These are phyloP conservation scores for Fusarium pilosicola DNA, from an alignment of 2,329 filamentous ascomycete genomes.

Conservation along the genomic window DNA sequence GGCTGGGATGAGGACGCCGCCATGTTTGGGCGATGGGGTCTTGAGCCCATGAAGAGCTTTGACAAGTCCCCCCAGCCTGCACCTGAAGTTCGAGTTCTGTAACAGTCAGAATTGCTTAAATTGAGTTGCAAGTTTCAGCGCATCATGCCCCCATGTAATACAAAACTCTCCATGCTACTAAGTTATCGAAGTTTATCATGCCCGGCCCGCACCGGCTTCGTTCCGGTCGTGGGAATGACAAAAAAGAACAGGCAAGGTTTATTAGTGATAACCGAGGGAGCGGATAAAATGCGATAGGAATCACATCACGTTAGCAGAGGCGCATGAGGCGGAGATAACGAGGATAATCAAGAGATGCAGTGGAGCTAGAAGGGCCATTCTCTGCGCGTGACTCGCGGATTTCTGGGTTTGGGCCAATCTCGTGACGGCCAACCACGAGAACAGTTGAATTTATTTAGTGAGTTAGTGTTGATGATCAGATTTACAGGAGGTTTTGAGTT, in stretches of 20 bases:
- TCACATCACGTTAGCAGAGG: constrained; percentile 27
- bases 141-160: not conserved
- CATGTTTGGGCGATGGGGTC: constrained; percentile 86
- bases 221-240: constrained; percentile 14
- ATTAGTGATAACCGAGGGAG: constrained; percentile 11
- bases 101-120: not conserved
- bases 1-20: constrained; percentile 88
- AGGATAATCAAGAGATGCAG: constrained; percentile 8
- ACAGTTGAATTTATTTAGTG: not conserved
- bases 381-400: constrained; percentile 23
- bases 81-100: constrained; percentile 42
- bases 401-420: constrained; percentile 12
- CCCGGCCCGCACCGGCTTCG: constrained; percentile 18
- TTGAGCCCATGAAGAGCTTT: constrained; percentile 77
- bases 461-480: not conserved
- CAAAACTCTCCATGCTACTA: not conserved
- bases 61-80: constrained; percentile 47
- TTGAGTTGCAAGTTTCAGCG: not conserved
- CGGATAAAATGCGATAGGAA: constrained; percentile 9
- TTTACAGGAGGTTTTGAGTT: not conserved
- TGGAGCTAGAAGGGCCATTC: constrained; percentile 13
- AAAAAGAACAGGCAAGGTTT: not conserved
- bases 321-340: constrained; percentile 12
- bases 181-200: not conserved
- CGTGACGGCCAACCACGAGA: constrained; percentile 21